A percentile compares a stretch with the other conserved stretches of the same genome.
phyloP scores from a whole-genome alignment of 192 early-diverging fungal species.

The Mortierella hygrophila region DNA sequence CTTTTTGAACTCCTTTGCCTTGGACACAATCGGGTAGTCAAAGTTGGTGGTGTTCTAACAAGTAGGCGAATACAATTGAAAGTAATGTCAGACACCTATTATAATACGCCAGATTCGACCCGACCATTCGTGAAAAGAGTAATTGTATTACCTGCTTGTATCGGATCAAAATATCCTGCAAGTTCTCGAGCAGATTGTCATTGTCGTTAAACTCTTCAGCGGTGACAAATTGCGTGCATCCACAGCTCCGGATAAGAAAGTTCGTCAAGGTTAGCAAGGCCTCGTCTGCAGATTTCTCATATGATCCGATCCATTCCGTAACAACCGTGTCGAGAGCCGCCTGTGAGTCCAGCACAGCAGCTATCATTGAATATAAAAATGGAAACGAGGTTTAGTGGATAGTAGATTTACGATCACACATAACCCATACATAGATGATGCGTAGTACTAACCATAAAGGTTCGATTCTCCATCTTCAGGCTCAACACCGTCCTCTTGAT shows the following conservation, averaged over 20 bases:
- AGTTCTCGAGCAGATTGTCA: slow-evolving; percentile 63
- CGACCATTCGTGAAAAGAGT: not conserved
- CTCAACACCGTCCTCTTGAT: not conserved
- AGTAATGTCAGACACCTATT: not conserved
- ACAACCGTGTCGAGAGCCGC: slow-evolving; percentile 71
- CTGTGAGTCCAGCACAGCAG: slow-evolving; percentile 61
- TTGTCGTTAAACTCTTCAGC: slow-evolving; percentile 52
- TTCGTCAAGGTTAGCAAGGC: slow-evolving; percentile 82
- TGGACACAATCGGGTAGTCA: slow-evolving; percentile 88
- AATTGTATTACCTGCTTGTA: slow-evolving; percentile 65
- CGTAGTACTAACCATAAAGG: slow-evolving; percentile 24
- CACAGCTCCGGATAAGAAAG: slow-evolving; percentile 73
- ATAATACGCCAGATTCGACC: not conserved
- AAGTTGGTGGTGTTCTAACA: slow-evolving; percentile 57
- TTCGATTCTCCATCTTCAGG: slow-evolving; percentile 22
- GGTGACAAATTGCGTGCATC: slow-evolving; percentile 21
- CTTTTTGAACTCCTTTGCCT: slow-evolving; percentile 71
- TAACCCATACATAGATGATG: not conserved
- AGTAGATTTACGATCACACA: too few species aligned
- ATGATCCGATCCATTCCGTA: slow-evolving; percentile 80
- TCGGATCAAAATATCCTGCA: slow-evolving; percentile 72
- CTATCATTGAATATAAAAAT: slow-evolving; percentile 12
- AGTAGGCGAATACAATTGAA: not conserved
- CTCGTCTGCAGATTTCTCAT: slow-evolving; percentile 60
- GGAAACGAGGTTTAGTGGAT: not conserved